phyloP scores from a whole-genome alignment of 176 grass and related monocot species.

The Tillandsia leiboldiana region DNA sequence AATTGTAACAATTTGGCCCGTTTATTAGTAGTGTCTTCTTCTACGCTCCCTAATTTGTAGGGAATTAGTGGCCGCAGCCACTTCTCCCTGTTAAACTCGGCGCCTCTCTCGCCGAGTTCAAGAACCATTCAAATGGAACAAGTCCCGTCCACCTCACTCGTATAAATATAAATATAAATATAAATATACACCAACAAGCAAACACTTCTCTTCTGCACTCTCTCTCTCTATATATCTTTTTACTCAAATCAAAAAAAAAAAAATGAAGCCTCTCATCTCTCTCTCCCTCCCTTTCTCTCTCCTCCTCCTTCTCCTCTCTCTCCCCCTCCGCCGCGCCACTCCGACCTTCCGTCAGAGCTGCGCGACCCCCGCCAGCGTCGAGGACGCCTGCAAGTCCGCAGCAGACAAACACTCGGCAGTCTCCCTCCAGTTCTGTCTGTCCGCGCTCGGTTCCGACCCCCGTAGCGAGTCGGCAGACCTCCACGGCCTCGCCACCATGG shows the following conservation, averaged over 20 bases:
- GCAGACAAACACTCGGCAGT: neutral
- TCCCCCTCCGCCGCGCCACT: neutral
- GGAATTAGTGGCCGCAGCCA: too few species aligned
- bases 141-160: too few species aligned
- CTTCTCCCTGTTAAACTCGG: too few species aligned
- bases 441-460: constrained; percentile 12
- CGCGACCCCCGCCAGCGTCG: constrained; percentile 24
- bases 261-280: neutral
- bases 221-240: neutral
- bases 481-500: constrained; percentile 19
- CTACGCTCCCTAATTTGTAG: too few species aligned
- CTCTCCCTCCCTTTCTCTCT: neutral
- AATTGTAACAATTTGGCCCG: too few species aligned
- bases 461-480: constrained; percentile 21
- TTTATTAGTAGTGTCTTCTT: too few species aligned
- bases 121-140: too few species aligned
- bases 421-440: constrained; percentile 30
- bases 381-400: constrained; percentile 30
- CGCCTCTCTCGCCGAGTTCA: too few species aligned
- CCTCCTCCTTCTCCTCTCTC: constrained; percentile 3
- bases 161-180: too few species aligned
- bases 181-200: too few species aligned
- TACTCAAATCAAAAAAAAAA: neutral
- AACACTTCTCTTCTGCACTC: too few species aligned
- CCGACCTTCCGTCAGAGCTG: neutral